Conservation (phyloP, 2,329 filamentous ascomycete species). For the Chrysoporthe deuterocubensis region DNA sequence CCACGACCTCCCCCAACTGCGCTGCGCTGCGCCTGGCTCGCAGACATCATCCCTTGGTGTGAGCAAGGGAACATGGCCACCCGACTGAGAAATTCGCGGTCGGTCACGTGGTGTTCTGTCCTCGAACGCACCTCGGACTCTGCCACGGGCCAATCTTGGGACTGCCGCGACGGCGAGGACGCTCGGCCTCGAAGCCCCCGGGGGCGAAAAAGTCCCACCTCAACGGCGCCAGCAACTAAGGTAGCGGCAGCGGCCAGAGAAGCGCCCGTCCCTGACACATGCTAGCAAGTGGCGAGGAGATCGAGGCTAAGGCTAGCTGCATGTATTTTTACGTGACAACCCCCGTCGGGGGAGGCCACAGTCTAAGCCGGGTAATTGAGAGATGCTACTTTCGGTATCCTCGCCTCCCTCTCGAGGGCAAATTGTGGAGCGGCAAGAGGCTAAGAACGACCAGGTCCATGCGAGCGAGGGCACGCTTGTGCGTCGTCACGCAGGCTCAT, state of each 20-base stretch:
- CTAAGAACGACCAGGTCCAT: not conserved
- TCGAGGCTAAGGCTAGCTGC: not conserved
- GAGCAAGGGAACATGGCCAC: not conserved
- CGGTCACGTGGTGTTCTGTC: not conserved
- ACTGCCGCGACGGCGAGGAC: too few relatives aligned
- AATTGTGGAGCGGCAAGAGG: not conserved
- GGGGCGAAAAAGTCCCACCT: not conserved
- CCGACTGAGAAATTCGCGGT: not conserved
- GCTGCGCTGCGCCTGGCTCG: not conserved
- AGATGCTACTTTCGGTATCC: not conserved
- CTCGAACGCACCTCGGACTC: not conserved
- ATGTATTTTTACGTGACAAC: not conserved
- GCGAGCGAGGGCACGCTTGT: not conserved
- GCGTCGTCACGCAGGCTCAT: not conserved
- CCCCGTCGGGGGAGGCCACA: not conserved
- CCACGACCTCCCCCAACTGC: not conserved
- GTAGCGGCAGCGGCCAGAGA: not conserved
- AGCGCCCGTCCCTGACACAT: conserved; percentile 2
- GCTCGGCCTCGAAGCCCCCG: not conserved
- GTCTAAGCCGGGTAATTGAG: not conserved
- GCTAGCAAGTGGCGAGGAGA: conserved; percentile 3
- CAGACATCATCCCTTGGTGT: not conserved
- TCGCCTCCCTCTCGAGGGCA: not conserved
- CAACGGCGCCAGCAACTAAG: not conserved
- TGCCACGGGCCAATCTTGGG: too few relatives aligned